These are phyloP conservation scores for Salicornia ramosissima DNA, from an alignment of 148 eudicot species.

Conservation along the genomic window DNA sequence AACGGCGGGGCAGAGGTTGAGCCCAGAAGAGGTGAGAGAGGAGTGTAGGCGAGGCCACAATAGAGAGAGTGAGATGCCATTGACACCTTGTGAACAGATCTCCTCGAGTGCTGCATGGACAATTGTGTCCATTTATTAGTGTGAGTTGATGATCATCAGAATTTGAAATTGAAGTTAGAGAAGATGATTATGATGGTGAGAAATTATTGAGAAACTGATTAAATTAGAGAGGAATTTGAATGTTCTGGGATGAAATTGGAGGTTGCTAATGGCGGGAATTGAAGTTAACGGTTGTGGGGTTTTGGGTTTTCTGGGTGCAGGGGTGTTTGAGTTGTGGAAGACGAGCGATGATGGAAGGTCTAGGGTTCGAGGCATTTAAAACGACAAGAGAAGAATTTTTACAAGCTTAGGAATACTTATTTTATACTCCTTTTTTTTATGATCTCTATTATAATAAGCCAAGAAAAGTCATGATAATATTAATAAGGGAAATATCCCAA, in stretches of 20 bases:
- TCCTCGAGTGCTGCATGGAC: conserved; percentile 61
- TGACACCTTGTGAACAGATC: conserved; percentile 50
- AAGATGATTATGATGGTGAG: not conserved
- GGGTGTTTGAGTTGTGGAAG: not conserved
- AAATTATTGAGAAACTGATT: not conserved
- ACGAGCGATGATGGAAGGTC: not conserved
- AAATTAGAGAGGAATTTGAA: not conserved
- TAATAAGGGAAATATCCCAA: too few relatives aligned
- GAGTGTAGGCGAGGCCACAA: conserved; percentile 54
- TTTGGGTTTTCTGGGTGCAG: not conserved
- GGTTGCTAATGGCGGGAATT: not conserved
- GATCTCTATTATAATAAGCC: too few relatives aligned
- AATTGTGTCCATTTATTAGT: conserved; percentile 51
- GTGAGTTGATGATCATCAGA: not conserved
- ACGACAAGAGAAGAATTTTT: not conserved
- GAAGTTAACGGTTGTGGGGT: conserved; percentile 14
- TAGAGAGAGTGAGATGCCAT: conserved; percentile 46
- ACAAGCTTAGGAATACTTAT: too few relatives aligned
- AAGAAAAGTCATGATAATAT: too few relatives aligned
- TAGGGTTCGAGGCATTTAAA: conserved; percentile 5
- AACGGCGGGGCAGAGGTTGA: conserved; percentile 44
- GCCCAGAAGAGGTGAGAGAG: conserved; percentile 44
- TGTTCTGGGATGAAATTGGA: conserved; percentile 3
- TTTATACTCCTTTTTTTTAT: too few relatives aligned
- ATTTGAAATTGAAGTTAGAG: conserved; percentile 8